phyloP scores from a whole-genome alignment of 176 grass and related monocot species.

The Oryza australiensis region DNA sequence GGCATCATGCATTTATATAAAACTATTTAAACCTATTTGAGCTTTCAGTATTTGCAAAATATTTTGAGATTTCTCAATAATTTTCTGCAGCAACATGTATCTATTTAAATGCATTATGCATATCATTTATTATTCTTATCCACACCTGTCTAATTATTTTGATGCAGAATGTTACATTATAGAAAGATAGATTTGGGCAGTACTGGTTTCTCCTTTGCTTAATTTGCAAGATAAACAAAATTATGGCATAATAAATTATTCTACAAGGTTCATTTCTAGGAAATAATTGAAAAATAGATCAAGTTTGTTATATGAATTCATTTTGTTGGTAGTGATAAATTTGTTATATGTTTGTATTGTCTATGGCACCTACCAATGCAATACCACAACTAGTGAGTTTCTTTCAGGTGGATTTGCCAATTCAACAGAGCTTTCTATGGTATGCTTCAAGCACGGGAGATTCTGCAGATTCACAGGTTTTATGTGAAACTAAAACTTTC shows the following conservation, averaged over 20 bases:
- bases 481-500: slow-evolving; percentile 17
- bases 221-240: slow-evolving; percentile 6
- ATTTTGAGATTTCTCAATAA: background rate
- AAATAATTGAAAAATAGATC: background rate
- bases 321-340: background rate
- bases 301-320: background rate
- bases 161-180: background rate
- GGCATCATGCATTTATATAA: background rate
- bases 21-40: background rate
- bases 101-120: background rate
- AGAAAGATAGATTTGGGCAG: background rate
- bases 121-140: background rate
- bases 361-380: background rate
- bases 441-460: slow-evolving; percentile 73
- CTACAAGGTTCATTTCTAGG: background rate
- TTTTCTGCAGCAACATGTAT: background rate
- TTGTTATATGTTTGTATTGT: slow-evolving; percentile 6
- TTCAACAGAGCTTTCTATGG: slow-evolving; percentile 84
- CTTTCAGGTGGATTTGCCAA: slow-evolving; percentile 71
- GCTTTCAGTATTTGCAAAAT: background rate
- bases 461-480: slow-evolving; percentile 63
- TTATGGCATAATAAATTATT: slow-evolving; percentile 6
- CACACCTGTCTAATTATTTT: background rate
- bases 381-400: background rate
- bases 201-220: background rate